These are phyloP conservation scores for Trichosanthes cucumerina DNA, from an alignment of 306 rosid genomes.

Conservation along the genomic window DNA sequence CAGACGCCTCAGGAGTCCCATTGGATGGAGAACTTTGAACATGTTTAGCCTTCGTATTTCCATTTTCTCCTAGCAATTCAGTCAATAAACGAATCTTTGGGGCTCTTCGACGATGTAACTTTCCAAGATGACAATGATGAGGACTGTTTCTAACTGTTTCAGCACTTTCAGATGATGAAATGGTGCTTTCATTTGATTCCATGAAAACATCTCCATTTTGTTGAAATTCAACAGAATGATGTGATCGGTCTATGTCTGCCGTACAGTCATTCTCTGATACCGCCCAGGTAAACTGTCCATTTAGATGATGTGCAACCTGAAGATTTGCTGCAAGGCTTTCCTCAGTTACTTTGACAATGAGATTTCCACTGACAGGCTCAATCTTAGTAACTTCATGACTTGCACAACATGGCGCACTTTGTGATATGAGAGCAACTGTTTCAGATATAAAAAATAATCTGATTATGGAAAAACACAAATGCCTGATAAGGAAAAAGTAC, in stretches of 20 bases:
- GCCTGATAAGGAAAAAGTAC: background rate
- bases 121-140: constrained; percentile 35
- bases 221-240: constrained; percentile 18
- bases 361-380: constrained; percentile 25
- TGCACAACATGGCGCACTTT: constrained; percentile 32
- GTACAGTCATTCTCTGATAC: constrained; percentile 14
- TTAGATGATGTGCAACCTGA: constrained; percentile 29
- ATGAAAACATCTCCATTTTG: constrained; percentile 19
- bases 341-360: constrained; percentile 22
- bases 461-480: constrained; percentile 8
- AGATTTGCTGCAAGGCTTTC: constrained; percentile 27
- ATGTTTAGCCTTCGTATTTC: constrained; percentile 30
- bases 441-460: constrained; percentile 20
- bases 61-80: constrained; percentile 55
- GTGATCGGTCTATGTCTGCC: constrained; percentile 13
- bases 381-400: constrained; percentile 24
- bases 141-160: constrained; percentile 30
- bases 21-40: constrained; percentile 29
- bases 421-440: constrained; percentile 25
- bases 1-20: constrained; percentile 27
- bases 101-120: constrained; percentile 47
- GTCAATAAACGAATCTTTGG: constrained; percentile 75
- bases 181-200: constrained; percentile 27
- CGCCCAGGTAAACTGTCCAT: constrained; percentile 14
- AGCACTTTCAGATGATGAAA: constrained; percentile 29